Base-by-base conservation (phyloP, 768 basidiomycete species). In the Tephrocybe sp. region DNA sequence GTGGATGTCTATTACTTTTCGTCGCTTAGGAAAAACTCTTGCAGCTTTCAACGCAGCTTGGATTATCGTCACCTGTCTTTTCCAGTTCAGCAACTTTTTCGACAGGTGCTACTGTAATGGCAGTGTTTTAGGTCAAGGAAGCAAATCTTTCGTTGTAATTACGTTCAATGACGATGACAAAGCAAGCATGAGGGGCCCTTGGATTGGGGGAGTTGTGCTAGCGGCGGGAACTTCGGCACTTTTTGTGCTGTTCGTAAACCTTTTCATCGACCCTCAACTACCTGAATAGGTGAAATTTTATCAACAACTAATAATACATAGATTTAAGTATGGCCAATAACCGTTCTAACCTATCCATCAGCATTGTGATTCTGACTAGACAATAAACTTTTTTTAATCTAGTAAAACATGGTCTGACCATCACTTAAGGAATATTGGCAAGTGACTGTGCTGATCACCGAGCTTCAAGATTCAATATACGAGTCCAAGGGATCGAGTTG, bases 101-200 rank as follows among this genome's bases (percentile, higher is more conserved):
- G 63, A 70, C 37, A 57, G 64, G 9, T 72, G 69, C 39, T 73
- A 67, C 33, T 73, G 70, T 58, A 67, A 71, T 41, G 63, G 66
- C 56, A 65, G 62, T 48, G 64, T 66, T 12, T 52, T 71, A 6
- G 61, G 65, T 4, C 50, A 57, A 10, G 60, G 66, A 1, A 2
- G 4, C 7, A 30, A 24, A 0, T 71, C 71, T 1, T 74, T 63
- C 37, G 49, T 62, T 12, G 61, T 75, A 17, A 62, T 75, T 7
- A 14, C 45, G 1, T 45, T 63, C 3, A 45, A 43, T 3, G 0
- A 3, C 2, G 48, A 39, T 3, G 72, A 73, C 34, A 24, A 69
- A 3, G 17, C 32, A 10, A 24, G 50, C 33, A 67, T 68, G 58
- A 61, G 50, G 25, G 28, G 8, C 0, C 67, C 68, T 10, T 75